phyloP scores from a whole-genome alignment of 2,329 filamentous ascomycete species.

The Balansia obtecta region DNA sequence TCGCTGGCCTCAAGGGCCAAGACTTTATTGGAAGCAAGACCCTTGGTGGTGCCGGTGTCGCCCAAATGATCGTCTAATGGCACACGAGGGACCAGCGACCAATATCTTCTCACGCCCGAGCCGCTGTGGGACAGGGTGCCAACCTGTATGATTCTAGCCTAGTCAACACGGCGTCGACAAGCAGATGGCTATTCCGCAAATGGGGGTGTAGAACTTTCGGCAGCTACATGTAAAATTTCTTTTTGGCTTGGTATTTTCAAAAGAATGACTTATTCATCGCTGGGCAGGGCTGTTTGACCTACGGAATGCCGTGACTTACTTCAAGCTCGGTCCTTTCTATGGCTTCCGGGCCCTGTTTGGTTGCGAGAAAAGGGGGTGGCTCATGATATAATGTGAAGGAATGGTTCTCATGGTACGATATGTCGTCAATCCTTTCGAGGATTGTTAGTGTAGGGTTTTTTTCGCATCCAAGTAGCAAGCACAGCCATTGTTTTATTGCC shows the following conservation, averaged over 20 bases:
- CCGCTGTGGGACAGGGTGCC: not conserved
- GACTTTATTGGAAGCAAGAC: slow-evolving; percentile 91
- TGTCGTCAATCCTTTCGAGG: not conserved
- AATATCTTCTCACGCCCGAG: not conserved
- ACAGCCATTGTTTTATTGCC: not conserved
- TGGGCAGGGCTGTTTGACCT: slow-evolving; percentile 18
- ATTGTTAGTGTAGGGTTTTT: not conserved
- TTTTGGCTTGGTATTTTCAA: not conserved
- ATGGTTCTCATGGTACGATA: not conserved
- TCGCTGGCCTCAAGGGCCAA: slow-evolving; percentile 72
- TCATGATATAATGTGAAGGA: not conserved
- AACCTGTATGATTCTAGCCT: no score
- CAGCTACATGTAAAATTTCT: not conserved
- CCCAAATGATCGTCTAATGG: slow-evolving; percentile 88
- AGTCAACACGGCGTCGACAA: not conserved
- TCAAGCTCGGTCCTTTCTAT: slow-evolving; percentile 7
- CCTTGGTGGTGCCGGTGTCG: slow-evolving; percentile 81
- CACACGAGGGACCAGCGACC: not conserved
- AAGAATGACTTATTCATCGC: slow-evolving; percentile 7
- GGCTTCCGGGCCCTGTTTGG: not conserved
- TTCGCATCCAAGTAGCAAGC: slow-evolving; percentile 1
- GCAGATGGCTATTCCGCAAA: not conserved
- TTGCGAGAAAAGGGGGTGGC: not conserved
- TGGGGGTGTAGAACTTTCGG: not conserved
- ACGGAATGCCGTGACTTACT: slow-evolving; percentile 16